Evolutionary conservation across 441 rosid genomes (phyloP).

Genomic region (Erodium trifolium): DNA sequence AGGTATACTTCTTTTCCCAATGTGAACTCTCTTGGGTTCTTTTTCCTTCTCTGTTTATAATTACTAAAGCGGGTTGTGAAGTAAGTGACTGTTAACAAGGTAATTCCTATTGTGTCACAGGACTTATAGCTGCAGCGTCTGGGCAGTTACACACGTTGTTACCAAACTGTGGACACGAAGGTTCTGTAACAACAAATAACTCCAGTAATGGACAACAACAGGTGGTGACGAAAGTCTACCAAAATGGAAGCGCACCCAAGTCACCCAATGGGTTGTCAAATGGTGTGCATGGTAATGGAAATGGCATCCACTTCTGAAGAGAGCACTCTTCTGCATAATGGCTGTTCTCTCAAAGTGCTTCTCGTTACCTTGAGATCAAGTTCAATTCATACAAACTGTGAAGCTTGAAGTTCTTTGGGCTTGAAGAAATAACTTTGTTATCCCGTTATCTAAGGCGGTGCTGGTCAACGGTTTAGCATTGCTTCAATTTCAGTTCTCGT

Average conservation of each 20-base stretch:
- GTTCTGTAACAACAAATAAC: slow-evolving; percentile 31
- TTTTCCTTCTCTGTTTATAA: too few species aligned
- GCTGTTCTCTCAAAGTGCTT: neutral
- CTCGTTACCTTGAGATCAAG: too few species aligned
- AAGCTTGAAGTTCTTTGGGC: neutral
- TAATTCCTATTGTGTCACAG: slow-evolving; percentile 29
- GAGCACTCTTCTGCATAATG: neutral
- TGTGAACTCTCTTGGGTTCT: too few species aligned
- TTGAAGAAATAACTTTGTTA: neutral
- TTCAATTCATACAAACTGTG: neutral
- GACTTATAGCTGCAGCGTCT: slow-evolving; percentile 77
- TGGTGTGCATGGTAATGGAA: slow-evolving; percentile 56
- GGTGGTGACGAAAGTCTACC: slow-evolving; percentile 26
- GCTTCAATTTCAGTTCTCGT: neutral
- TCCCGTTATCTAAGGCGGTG: neutral
- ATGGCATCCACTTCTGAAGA: slow-evolving; percentile 42
- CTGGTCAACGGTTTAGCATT: neutral
- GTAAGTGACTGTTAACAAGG: neutral
- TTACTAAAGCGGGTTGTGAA: too few species aligned
- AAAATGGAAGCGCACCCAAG: slow-evolving; percentile 40
- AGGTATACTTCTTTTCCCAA: slow-evolving; percentile 32
- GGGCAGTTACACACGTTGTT: slow-evolving; percentile 51
- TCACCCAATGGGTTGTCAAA: slow-evolving; percentile 30
- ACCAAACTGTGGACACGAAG: slow-evolving; percentile 27
- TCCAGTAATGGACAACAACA: slow-evolving; percentile 34